Percentiles rank a stretch among this genome's conserved stretches.
Evolutionary conservation across 768 basidiomycete genomes (phyloP).

Genomic region (Strobilomyces dryophilus): DNA sequence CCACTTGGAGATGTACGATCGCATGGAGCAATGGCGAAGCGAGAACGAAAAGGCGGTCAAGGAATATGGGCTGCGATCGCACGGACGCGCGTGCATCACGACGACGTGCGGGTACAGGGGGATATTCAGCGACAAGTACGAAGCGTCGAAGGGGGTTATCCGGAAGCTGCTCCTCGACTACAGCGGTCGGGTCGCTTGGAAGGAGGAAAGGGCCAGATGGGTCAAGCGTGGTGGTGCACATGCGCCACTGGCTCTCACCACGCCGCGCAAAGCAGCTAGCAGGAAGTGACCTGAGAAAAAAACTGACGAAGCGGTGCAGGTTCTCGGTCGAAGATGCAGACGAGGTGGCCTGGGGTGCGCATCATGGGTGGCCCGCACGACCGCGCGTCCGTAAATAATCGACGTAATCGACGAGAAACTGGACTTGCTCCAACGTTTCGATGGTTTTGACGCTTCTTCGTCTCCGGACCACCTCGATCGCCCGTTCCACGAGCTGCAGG

Average conservation of each 20-base stretch:
- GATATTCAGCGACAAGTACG: slow-evolving; percentile 30
- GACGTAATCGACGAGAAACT: slow-evolving; percentile 75
- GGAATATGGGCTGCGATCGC: slow-evolving; percentile 30
- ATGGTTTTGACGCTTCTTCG: slow-evolving; percentile 86
- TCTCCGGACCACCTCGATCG: slow-evolving; percentile 67
- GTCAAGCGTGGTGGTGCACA: slow-evolving; percentile 25
- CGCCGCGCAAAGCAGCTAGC: slow-evolving; percentile 10
- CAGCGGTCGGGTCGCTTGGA: slow-evolving; percentile 18
- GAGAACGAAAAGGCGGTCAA: slow-evolving; percentile 33
- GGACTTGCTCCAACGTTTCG: slow-evolving; percentile 92
- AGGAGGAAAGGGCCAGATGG: slow-evolving; percentile 24
- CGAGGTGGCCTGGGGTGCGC: no score
- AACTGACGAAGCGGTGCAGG: slow-evolving; percentile 22
- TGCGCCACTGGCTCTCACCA: slow-evolving; percentile 22
- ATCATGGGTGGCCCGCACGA: no score
- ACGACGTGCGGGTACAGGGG: slow-evolving; percentile 23
- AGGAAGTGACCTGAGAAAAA: slow-evolving; percentile 15
- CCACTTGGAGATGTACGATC: slow-evolving; percentile 31
- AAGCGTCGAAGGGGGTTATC: slow-evolving; percentile 27
- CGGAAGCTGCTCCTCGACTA: slow-evolving; percentile 15
- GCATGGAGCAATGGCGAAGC: slow-evolving; percentile 39
- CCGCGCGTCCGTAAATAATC: slow-evolving; percentile 50
- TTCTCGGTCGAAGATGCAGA: slow-evolving; percentile 20
- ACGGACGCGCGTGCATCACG: slow-evolving; percentile 39
- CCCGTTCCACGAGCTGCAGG: slow-evolving; percentile 65